Conservation (phyloP, 169 alveolate species). For the Prorocentrum cordatum region DNA sequence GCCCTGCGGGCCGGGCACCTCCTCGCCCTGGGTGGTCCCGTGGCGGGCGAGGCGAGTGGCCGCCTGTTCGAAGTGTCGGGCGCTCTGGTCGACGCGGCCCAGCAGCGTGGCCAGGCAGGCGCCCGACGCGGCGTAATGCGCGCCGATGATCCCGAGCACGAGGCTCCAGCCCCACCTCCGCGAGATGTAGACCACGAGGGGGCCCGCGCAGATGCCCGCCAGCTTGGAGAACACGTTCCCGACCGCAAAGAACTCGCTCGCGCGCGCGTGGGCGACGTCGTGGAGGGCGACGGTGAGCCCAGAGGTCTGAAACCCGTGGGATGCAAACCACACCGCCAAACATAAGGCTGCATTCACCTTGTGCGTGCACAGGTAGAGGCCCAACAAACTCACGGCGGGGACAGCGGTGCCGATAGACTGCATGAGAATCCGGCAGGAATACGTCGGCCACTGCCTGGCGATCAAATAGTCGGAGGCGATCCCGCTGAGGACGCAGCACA, state of each 20-base stretch:
- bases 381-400: neutral
- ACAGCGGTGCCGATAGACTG: constrained; percentile 8
- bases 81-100: too few species aligned
- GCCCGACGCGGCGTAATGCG: too few species aligned
- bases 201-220: neutral
- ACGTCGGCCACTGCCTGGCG: neutral
- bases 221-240: neutral
- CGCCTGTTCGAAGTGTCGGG: too few species aligned
- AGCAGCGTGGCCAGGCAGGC: too few species aligned
- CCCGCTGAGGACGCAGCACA: constrained; percentile 13
- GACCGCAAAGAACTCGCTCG: neutral
- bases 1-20: too few species aligned
- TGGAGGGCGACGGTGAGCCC: neutral
- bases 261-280: constrained; percentile 11
- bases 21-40: too few species aligned
- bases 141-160: too few species aligned
- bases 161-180: too few species aligned
- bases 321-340: neutral
- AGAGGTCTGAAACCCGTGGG: constrained; percentile 1
- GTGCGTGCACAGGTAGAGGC: too few species aligned
- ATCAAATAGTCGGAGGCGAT: too few species aligned
- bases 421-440: neutral
- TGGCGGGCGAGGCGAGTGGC: too few species aligned
- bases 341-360: neutral
- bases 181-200: too few species aligned